Base-by-base conservation (phyloP, 1,284 basidiomycete species). In the Cerioporus squamosus region DNA sequence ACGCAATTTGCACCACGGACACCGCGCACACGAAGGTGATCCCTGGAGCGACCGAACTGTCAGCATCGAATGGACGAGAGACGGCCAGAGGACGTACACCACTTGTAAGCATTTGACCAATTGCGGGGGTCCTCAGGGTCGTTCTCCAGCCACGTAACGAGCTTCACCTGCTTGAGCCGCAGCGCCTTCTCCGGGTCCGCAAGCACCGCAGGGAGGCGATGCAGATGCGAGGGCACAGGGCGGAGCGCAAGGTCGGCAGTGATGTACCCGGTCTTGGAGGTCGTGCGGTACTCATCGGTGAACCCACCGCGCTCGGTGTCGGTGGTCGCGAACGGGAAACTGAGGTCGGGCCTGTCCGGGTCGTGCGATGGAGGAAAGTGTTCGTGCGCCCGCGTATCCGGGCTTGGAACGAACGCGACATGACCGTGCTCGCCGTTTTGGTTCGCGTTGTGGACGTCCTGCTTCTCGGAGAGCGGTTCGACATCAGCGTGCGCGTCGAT, bases 71-170 rank as follows among this genome's bases (percentile, higher is more conserved):
- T 0, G 79, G 81, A 5, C 81, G 65, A 1, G 70, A 48, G 18
- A 26, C 3, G 40, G 6, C 26, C 12, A 42, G 15, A 12, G 40
- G 8, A 69, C 70, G 60, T 66, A 72, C 71, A 72, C 85, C 85
- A 86, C 65, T 83, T 84, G 60, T 79, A 77, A 20, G 55, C 39
- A 4, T 59, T 64, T 1, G 77, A 75, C 81, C 83, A 87, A 62
- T 85, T 87, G 59, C 86, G 83, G 6, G 87, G 87, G 66, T 90
- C 88, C 38, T 71, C 70, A 4, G 79, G 83, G 70, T 90, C 88
- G 61, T 84, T 62, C 24, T 67, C 64, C 55, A 68, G 60, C 63
- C 66, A 72, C 47, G 71, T 72, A 24, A 72, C 71, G 48, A 72
- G 58, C 66, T 70, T 71, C 61, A 71, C 59, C 39, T 71, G 61